A percentile compares a stretch with the other conserved stretches of the same genome.
Evolutionary conservation across 1,284 basidiomycete species (phyloP).

Genomic region (Rhodotorula sp.): DNA sequence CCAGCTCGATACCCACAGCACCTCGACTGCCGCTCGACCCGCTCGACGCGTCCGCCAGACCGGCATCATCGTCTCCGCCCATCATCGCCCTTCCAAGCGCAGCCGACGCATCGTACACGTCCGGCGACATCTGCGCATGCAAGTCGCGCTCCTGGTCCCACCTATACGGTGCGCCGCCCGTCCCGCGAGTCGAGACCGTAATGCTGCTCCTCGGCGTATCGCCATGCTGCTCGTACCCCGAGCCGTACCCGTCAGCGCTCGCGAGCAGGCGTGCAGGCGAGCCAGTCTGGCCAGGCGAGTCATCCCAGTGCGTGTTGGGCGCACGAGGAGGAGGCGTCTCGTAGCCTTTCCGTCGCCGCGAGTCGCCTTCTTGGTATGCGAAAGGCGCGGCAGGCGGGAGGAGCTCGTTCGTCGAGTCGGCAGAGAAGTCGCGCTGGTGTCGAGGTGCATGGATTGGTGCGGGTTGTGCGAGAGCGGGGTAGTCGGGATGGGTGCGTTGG

Average conservation of each 20-base stretch:
- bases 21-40: background rate
- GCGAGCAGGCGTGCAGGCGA: slow-evolving; percentile 8
- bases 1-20: background rate
- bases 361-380: slow-evolving; percentile 10
- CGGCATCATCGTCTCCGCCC: background rate
- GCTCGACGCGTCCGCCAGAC: no score
- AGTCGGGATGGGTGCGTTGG: background rate
- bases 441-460: background rate
- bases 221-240: background rate
- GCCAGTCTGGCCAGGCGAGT: background rate
- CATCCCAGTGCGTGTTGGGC: slow-evolving; percentile 11
- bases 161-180: slow-evolving; percentile 11
- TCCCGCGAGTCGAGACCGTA: slow-evolving; percentile 12
- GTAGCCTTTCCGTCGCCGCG: background rate
- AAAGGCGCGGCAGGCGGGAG: background rate
- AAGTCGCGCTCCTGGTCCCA: slow-evolving; percentile 6
- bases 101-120: background rate
- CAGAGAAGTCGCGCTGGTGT: background rate
- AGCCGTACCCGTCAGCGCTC: background rate
- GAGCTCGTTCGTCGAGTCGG: background rate
- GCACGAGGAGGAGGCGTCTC: slow-evolving; percentile 2
- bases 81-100: slow-evolving; percentile 15
- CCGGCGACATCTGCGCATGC: slow-evolving; percentile 2
- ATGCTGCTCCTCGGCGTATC: slow-evolving; percentile 4
- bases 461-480: background rate